These are phyloP conservation scores for Aristolochia californica DNA, from an alignment of 164 flowering plant genomes.

Conservation along the genomic window DNA sequence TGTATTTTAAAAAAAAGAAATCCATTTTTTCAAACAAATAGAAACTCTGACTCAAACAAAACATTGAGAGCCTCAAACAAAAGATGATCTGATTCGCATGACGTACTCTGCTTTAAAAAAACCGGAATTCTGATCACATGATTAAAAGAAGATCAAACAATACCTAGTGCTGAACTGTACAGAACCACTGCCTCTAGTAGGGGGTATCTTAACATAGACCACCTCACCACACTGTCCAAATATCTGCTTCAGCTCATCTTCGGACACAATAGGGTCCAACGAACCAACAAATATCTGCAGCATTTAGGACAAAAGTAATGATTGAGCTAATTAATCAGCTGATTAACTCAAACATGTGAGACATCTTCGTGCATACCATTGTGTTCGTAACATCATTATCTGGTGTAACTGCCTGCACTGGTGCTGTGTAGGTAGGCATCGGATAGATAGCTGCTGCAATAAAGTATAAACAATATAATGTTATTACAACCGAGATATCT, in stretches of 20 bases:
- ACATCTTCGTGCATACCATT: slow-evolving; percentile 44
- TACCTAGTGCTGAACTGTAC: slow-evolving; percentile 81
- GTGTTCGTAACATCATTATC: slow-evolving; percentile 81
- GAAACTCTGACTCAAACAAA: too few species aligned
- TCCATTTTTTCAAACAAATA: too few species aligned
- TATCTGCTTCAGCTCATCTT: slow-evolving; percentile 80
- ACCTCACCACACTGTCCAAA: slow-evolving; percentile 84
- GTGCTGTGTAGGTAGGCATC: slow-evolving; percentile 54
- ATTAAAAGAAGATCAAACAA: background rate
- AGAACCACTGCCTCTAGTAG: slow-evolving; percentile 78
- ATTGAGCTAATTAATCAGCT: too few species aligned
- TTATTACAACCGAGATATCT: background rate
- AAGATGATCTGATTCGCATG: too few species aligned
- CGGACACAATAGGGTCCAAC: slow-evolving; percentile 80
- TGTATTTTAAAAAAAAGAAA: too few species aligned
- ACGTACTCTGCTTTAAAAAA: too few species aligned
- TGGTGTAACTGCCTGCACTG: slow-evolving; percentile 45
- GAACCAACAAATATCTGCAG: slow-evolving; percentile 79
- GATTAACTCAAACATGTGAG: too few species aligned
- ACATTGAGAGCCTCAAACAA: too few species aligned
- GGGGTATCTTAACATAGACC: slow-evolving; percentile 71
- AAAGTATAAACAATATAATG: slow-evolving; percentile 2
- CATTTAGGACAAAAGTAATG: too few species aligned
- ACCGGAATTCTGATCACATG: too few species aligned
- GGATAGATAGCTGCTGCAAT: slow-evolving; percentile 59